These are phyloP conservation scores for Murraya paniculata DNA, from an alignment of 345 rosid genomes.

Conservation along the genomic window DNA sequence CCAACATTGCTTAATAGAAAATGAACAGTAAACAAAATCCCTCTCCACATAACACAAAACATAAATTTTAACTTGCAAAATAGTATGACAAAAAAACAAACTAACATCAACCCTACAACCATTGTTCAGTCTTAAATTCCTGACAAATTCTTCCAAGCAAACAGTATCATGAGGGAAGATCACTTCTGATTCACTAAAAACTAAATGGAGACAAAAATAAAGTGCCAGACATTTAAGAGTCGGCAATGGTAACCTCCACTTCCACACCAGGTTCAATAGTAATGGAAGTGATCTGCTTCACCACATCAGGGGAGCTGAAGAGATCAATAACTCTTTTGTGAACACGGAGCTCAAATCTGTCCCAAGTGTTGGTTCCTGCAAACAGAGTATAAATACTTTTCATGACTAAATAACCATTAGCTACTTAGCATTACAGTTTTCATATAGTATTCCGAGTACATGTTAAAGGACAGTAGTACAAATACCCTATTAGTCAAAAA, in stretches of 20 bases:
- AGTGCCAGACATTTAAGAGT: slow-evolving; percentile 24
- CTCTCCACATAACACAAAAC: slow-evolving; percentile 1
- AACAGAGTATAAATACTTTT: neutral
- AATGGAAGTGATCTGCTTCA: slow-evolving; percentile 75
- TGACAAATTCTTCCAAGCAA: slow-evolving; percentile 8
- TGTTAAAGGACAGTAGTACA: neutral
- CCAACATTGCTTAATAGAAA: neutral
- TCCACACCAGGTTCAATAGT: slow-evolving; percentile 78
- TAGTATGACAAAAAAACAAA: slow-evolving; percentile 14
- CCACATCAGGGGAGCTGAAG: slow-evolving; percentile 69
- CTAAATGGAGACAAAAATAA: slow-evolving; percentile 9
- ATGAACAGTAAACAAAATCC: slow-evolving; percentile 20
- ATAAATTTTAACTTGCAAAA: slow-evolving; percentile 6
- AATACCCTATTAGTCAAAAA: neutral
- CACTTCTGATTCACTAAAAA: neutral
- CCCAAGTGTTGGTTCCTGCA: slow-evolving; percentile 75
- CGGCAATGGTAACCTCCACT: slow-evolving; percentile 75
- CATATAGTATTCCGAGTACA: neutral
- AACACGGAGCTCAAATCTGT: slow-evolving; percentile 68
- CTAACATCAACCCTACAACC: slow-evolving; percentile 13
- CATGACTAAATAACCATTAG: neutral
- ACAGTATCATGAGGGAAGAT: neutral
- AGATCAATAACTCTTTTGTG: slow-evolving; percentile 79
- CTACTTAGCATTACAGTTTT: neutral
- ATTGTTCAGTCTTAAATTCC: slow-evolving; percentile 2